Conservation (phyloP, 2,329 filamentous ascomycete genomes). For the Xylariaceae sp. region DNA sequence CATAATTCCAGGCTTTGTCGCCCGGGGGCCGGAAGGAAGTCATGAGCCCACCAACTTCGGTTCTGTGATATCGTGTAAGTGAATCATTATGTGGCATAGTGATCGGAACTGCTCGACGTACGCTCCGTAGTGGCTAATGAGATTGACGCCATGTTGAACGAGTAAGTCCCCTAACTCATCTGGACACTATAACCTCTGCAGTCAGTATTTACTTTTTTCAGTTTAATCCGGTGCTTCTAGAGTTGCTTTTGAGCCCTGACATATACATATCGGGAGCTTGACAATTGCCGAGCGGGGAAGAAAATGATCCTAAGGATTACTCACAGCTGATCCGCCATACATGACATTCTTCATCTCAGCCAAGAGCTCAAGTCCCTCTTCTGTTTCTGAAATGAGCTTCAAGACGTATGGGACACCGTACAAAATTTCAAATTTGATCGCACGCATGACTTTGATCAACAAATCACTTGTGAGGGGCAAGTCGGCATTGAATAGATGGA, state of each 20-base stretch:
- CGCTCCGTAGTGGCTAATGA: conserved; percentile 56
- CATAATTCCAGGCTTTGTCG: conserved; percentile 59
- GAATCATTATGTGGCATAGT: background rate
- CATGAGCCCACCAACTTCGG: conserved; percentile 60
- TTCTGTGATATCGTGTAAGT: conserved; percentile 27
- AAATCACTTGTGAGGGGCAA: conserved; percentile 51
- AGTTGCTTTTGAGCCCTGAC: no score
- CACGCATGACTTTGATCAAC: conserved; percentile 41
- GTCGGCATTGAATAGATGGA: conserved; percentile 51
- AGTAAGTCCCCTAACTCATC: conserved; percentile 55
- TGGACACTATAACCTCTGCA: no score
- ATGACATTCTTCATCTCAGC: conserved; percentile 48
- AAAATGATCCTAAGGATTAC: no score
- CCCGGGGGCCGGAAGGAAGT: conserved; percentile 50
- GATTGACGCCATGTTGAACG: conserved; percentile 48
- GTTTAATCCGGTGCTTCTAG: no score
- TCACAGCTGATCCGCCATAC: conserved; percentile 54
- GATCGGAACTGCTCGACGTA: conserved; percentile 29
- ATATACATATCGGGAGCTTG: no score
- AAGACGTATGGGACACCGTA: conserved; percentile 61
- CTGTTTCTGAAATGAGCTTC: conserved; percentile 57
- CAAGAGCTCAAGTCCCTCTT: conserved; percentile 48
- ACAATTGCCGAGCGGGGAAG: no score
- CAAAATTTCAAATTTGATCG: conserved; percentile 48
- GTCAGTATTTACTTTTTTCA: no score